Evolutionary conservation across 1,139 yeast species (phyloP), one percentile per base, ranked within the genome.

Genomic region (Yamadazyma jaroonii): DNA sequence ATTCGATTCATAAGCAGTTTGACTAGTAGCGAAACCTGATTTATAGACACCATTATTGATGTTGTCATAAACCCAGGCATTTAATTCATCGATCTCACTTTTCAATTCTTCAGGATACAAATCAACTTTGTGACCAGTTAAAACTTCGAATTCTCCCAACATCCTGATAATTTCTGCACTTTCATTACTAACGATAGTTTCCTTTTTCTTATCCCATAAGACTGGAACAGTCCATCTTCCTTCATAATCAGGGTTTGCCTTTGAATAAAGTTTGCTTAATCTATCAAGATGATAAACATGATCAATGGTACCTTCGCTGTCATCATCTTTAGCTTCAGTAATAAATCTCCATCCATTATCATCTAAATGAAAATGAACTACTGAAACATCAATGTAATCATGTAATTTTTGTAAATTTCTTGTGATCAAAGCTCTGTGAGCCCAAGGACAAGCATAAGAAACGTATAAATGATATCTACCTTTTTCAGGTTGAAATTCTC

Each of bases 41-140:
- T 89, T 92, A 72, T 92, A 92, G 25, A 92, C 97, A 29, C 97
- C 97, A 57, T 88, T 89, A 70, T 89, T 90, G 60, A 92, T 84
- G 51, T 74, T 77, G 54, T 84, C 84, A 59, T 90, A 90, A 34
- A 86, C 75, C 94, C 95, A 85, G n/a, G 67, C 74, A 55, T 90
- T 89, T 49, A 87, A 55, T 39, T 78, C 88, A 52, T 90, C 95
- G 52, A 90, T 87, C 46, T 79, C 60, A 1, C 58, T 38, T 44
- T 68, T 70, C 43, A 79, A 62, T 2, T 59, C 57, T 13, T 62
- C 59, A 9, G 97, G 97, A 47, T 83, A 82, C 46, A 81, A 64
- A 53, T 84, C 79, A n/a, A 82, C 50, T 1, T 67, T 58, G 31
- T 24, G 17, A 33, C 64, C 65, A 35, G 72, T 70, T 53, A 68